Conservation (phyloP, 108 stramenopile genomes). For the Heterococcus sp. region DNA sequence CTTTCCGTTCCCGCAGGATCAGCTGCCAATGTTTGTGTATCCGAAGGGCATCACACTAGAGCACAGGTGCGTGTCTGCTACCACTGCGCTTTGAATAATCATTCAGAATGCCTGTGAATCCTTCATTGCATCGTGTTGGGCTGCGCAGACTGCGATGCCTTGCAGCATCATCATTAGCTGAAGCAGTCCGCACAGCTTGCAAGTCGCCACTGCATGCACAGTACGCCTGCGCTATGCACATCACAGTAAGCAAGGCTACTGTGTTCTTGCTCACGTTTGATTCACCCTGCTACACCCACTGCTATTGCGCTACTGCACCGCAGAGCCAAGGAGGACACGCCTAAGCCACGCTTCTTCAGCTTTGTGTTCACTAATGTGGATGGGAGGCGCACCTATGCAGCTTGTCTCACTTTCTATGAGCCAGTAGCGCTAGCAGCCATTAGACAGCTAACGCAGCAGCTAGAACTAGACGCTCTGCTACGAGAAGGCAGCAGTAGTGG, state of each 20-base stretch:
- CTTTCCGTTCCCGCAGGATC: background rate
- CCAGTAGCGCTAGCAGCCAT: constrained; percentile 6
- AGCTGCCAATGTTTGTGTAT: background rate
- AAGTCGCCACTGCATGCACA: too few relatives aligned
- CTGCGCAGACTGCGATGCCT: too few relatives aligned
- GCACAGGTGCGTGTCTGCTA: background rate
- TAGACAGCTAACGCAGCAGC: background rate
- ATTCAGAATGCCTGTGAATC: too few relatives aligned
- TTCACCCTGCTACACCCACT: too few relatives aligned
- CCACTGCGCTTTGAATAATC: too few relatives aligned
- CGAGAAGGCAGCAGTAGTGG: background rate
- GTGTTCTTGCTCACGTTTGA: too few relatives aligned
- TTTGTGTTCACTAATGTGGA: constrained; percentile 57
- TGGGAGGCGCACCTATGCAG: constrained; percentile 50
- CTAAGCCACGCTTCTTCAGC: constrained; percentile 55
- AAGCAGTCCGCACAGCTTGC: too few relatives aligned
- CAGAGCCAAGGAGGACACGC: constrained; percentile 33
- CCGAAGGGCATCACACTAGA: constrained; percentile 1
- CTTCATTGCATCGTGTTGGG: too few relatives aligned
- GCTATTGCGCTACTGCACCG: background rate
- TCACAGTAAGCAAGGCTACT: too few relatives aligned
- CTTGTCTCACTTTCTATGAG: constrained; percentile 57
- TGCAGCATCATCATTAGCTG: too few relatives aligned
- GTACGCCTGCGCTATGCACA: too few relatives aligned
- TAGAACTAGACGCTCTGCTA: background rate